A percentile compares a stretch with the other conserved stretches of the same genome.
phyloP scores from a whole-genome alignment of 352 stramenopile species.

The Globisporangium solare region DNA sequence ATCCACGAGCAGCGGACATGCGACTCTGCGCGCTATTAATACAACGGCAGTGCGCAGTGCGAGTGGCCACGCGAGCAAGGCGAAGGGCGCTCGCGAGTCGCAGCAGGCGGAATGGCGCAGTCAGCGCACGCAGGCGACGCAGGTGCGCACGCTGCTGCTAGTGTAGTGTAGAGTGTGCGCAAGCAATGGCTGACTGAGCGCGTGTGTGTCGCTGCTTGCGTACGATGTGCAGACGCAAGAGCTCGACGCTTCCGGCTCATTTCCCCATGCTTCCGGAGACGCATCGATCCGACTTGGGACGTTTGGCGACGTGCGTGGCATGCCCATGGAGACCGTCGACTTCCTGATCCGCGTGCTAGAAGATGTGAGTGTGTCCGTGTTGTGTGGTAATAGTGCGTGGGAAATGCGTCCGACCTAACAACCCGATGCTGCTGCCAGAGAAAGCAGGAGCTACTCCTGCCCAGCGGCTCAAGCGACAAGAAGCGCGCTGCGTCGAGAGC shows the following conservation, averaged over 20 bases:
- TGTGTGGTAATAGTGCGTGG: too few species aligned
- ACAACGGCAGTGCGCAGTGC: neutral
- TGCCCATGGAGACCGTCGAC: conserved; percentile 66
- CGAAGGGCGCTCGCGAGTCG: too few species aligned
- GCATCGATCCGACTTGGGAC: conserved; percentile 22
- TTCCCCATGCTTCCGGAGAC: neutral
- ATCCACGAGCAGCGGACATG: conserved; percentile 6
- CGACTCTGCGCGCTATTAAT: conserved; percentile 4
- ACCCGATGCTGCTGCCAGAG: conserved; percentile 13
- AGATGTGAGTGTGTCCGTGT: conserved; percentile 32
- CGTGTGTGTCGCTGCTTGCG: too few species aligned
- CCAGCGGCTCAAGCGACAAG: neutral
- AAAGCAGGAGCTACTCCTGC: conserved; percentile 35
- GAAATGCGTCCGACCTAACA: too few species aligned
- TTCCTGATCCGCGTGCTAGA: conserved; percentile 61
- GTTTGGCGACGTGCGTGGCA: conserved; percentile 41
- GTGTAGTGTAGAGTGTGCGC: too few species aligned
- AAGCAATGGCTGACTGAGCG: too few species aligned
- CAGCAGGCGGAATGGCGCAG: conserved; percentile 8
- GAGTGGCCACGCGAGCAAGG: neutral
- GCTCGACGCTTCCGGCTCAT: neutral
- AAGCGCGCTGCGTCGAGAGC: neutral
- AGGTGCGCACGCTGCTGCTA: conserved; percentile 10
- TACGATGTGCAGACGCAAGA: neutral
- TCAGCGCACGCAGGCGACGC: conserved; percentile 21